A percentile compares a stretch with the other conserved stretches of the same genome.
These are phyloP conservation scores for Monotropa hypopitys DNA, from an alignment of 179 eudicot genomes.

Conservation along the genomic window DNA sequence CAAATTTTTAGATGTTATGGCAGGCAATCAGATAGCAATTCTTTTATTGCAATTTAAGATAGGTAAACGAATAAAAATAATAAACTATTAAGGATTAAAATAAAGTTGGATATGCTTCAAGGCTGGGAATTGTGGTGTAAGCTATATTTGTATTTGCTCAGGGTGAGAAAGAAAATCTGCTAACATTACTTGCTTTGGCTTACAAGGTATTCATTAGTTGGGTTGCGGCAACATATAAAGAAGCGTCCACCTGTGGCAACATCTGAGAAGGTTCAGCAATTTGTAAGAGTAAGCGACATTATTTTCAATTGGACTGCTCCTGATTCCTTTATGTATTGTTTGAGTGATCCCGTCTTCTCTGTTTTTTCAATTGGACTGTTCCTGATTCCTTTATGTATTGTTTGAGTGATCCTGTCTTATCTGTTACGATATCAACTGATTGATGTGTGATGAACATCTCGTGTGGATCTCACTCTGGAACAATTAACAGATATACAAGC, in stretches of 20 bases:
- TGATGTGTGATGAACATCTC: not conserved
- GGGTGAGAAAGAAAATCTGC: not conserved
- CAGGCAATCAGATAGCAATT: not conserved
- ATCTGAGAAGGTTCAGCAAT: slow-evolving; percentile 90
- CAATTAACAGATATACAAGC: not conserved
- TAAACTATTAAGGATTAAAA: not conserved
- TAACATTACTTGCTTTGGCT: slow-evolving; percentile 1
- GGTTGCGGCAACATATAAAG: slow-evolving; percentile 88
- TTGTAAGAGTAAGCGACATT: slow-evolving; percentile 60
- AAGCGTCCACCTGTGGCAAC: slow-evolving; percentile 96
- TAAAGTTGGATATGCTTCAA: not conserved
- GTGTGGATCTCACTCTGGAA: not conserved
- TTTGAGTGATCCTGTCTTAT: not conserved
- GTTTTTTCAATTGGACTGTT: not conserved
- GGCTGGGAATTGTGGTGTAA: not conserved
- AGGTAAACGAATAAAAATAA: not conserved
- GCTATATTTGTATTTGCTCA: not conserved
- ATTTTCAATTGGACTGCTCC: not conserved
- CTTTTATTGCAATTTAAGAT: not conserved
- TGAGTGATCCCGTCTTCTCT: not conserved
- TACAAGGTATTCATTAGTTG: slow-evolving; percentile 71
- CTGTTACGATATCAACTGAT: not conserved
- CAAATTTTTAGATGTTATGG: not conserved
- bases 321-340: not conserved
- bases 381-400: not conserved